These are phyloP conservation scores for Aureobasidium sp. DNA, from an alignment of 2,329 filamentous ascomycete genomes.

Conservation along the genomic window DNA sequence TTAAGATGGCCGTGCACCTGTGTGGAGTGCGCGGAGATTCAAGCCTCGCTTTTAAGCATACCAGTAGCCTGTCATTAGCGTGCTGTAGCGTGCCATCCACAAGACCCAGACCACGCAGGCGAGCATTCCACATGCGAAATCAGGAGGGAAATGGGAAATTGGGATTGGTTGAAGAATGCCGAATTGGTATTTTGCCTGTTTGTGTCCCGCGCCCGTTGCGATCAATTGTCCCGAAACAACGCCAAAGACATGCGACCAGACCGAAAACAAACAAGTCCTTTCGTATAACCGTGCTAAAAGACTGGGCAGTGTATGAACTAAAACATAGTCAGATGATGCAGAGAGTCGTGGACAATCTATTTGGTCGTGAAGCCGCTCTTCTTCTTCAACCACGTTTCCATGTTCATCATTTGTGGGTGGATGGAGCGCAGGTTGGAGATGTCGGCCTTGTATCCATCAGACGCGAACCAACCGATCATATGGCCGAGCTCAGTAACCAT, in stretches of 20 bases:
- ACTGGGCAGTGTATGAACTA: background rate
- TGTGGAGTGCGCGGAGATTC: background rate
- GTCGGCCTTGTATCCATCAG: slow-evolving; percentile 42
- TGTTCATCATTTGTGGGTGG: slow-evolving; percentile 35
- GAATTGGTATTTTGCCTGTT: slow-evolving; percentile 5
- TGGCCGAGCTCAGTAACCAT: slow-evolving; percentile 28
- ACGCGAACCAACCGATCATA: slow-evolving; percentile 40
- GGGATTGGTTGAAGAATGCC: slow-evolving; percentile 6
- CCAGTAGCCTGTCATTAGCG: slow-evolving; percentile 6
- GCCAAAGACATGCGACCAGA: background rate
- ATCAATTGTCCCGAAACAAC: slow-evolving; percentile 5
- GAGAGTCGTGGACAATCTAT: background rate
- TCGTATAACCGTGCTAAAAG: background rate
- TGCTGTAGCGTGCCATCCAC: background rate
- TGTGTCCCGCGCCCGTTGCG: slow-evolving; percentile 4
- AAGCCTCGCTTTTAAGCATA: slow-evolving; percentile 9
- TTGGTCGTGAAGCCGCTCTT: slow-evolving; percentile 21
- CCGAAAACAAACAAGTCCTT: slow-evolving; percentile 1
- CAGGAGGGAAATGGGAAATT: background rate
- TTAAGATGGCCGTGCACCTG: background rate
- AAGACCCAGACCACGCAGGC: background rate
- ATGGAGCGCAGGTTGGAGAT: slow-evolving; percentile 35
- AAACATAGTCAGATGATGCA: slow-evolving; percentile 3
- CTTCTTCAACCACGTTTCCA: slow-evolving; percentile 25
- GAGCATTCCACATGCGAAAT: background rate